phyloP scores from a whole-genome alignment of 208 protist species.

The Acanthamoeba royreba region DNA sequence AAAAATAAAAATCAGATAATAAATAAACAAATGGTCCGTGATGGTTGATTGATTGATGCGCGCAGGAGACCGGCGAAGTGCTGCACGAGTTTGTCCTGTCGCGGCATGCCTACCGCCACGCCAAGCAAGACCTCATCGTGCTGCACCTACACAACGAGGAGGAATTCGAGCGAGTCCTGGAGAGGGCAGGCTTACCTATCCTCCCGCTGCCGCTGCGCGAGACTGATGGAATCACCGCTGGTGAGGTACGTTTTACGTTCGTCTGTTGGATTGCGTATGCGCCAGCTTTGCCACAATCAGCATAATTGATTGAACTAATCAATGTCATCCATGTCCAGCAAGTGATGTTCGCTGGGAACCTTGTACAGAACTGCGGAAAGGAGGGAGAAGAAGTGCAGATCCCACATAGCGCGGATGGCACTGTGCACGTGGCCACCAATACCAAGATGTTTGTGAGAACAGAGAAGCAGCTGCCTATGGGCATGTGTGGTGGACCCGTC shows the following conservation, averaged over 20 bases:
- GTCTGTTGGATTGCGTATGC: background rate
- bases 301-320: background rate
- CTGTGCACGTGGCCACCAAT: background rate
- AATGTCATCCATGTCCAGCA: background rate
- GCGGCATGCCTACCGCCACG: background rate
- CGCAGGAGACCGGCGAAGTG: background rate
- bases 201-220: background rate
- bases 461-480: constrained; percentile 39
- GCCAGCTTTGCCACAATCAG: background rate
- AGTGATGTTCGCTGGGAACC: background rate
- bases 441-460: constrained; percentile 18
- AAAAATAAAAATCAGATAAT: too few relatives aligned
- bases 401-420: background rate
- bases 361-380: background rate
- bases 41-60: background rate
- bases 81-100: background rate
- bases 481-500: constrained; percentile 45
- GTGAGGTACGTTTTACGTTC: background rate
- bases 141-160: constrained; percentile 27
- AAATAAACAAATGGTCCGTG: too few relatives aligned
- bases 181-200: background rate
- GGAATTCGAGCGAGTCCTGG: background rate
- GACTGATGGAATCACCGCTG: background rate
- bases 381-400: constrained; percentile 14
- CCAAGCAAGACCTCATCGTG: background rate